These are phyloP conservation scores for Pestalotiopsis fici DNA, from an alignment of 2,329 filamentous ascomycete species.

Conservation along the genomic window DNA sequence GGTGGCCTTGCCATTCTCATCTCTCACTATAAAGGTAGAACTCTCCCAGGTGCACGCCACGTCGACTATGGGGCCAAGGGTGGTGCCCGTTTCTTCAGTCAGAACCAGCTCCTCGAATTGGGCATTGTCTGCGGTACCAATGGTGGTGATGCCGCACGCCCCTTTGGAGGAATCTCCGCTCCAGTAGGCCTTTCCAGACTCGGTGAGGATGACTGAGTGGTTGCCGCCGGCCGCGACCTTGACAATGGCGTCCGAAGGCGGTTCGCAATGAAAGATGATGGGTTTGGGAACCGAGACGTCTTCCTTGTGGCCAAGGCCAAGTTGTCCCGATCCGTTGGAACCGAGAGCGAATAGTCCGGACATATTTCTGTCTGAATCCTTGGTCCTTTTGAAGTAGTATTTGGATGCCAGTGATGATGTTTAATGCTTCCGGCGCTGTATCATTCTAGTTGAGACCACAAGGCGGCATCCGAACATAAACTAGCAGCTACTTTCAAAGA, in stretches of 20 bases:
- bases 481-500: too few species aligned
- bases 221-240: conserved; percentile 72
- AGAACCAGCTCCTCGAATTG: conserved; percentile 42
- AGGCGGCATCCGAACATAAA: too few species aligned
- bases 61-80: conserved; percentile 32
- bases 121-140: conserved; percentile 24
- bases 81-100: conserved; percentile 27
- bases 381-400: not conserved
- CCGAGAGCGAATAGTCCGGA: conserved; percentile 67
- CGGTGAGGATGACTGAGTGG: conserved; percentile 76
- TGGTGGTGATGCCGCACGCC: conserved; percentile 50
- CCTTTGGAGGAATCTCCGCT: conserved; percentile 61
- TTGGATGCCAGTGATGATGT: not conserved
- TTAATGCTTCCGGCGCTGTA: not conserved
- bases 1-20: conserved; percentile 42
- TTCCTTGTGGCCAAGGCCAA: conserved; percentile 70
- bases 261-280: conserved; percentile 54
- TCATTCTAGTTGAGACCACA: too few species aligned
- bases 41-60: conserved; percentile 80
- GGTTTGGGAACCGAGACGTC: conserved; percentile 69
- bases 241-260: conserved; percentile 35
- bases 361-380: conserved; percentile 33
- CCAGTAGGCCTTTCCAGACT: conserved; percentile 60
- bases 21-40: conserved; percentile 60
- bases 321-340: conserved; percentile 74